Percentiles rank a stretch among this genome's conserved stretches.
Conservation (phyloP, 164 flowering plant genomes). For the Euptelea pleiosperma region DNA sequence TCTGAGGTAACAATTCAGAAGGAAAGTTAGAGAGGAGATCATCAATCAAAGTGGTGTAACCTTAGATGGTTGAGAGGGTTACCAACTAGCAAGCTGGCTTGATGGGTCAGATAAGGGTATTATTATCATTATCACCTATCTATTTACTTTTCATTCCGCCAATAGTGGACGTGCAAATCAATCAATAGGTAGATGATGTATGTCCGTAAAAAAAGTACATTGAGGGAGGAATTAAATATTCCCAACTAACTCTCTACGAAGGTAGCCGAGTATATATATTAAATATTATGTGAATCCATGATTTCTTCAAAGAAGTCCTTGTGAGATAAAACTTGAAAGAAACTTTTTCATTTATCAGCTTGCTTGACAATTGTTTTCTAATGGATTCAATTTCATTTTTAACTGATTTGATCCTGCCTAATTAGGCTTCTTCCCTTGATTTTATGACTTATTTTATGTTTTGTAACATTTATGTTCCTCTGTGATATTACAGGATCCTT, state of each 20-base stretch:
- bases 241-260: neutral
- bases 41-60: too few relatives aligned
- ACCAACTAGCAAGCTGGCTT: too few relatives aligned
- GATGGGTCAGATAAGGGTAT: too few relatives aligned
- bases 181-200: too few relatives aligned
- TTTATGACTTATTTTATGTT: neutral
- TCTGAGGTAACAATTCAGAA: too few relatives aligned
- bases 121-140: too few relatives aligned
- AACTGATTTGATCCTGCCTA: neutral
- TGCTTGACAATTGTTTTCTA: neutral
- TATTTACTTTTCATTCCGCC: too few relatives aligned
- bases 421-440: neutral
- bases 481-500: slow-evolving; percentile 53
- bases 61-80: too few relatives aligned
- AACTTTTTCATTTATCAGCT: neutral
- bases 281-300: neutral
- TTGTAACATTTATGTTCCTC: neutral
- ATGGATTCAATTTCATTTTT: neutral
- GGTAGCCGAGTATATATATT: neutral
- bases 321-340: neutral
- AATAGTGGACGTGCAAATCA: too few relatives aligned
- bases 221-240: too few relatives aligned
- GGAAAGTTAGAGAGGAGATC: too few relatives aligned
- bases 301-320: neutral
- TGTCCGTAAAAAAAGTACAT: too few relatives aligned